A percentile compares a stretch with the other conserved stretches of the same genome.
Evolutionary conservation across 768 basidiomycete genomes (phyloP).

Genomic region (Tulasnella sp.): DNA sequence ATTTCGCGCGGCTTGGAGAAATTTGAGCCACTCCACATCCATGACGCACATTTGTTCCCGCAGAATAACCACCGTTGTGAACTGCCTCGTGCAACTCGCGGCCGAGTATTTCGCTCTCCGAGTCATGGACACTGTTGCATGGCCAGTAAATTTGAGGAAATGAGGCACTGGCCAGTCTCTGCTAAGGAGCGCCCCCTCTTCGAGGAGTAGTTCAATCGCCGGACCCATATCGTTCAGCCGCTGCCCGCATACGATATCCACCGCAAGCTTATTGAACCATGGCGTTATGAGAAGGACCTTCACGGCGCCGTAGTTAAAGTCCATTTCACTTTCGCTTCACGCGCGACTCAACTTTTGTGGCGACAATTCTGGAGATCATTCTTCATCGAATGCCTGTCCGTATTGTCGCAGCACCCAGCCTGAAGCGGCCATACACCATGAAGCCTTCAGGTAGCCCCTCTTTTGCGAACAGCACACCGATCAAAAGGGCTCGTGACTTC

Average conservation of each 20-base stretch:
- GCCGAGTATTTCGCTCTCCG: slow-evolving; percentile 30
- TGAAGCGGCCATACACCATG: too few relatives aligned
- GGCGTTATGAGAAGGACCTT: too few relatives aligned
- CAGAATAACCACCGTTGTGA: slow-evolving; percentile 39
- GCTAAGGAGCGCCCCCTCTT: background rate
- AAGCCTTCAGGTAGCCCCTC: too few relatives aligned
- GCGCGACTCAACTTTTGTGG: too few relatives aligned
- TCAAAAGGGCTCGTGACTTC: too few relatives aligned
- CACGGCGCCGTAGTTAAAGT: too few relatives aligned
- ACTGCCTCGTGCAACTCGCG: slow-evolving; percentile 34
- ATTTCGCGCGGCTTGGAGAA: slow-evolving; percentile 35
- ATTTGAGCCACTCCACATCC: slow-evolving; percentile 36
- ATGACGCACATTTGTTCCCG: slow-evolving; percentile 39
- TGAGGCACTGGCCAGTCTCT: background rate
- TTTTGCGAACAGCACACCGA: too few relatives aligned
- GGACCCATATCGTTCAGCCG: background rate
- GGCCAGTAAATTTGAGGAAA: background rate
- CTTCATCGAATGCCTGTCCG: too few relatives aligned
- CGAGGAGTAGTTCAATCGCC: background rate
- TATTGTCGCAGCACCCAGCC: too few relatives aligned
- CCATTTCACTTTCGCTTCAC: too few relatives aligned
- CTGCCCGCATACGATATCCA: background rate
- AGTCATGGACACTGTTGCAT: background rate
- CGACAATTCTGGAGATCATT: too few relatives aligned
- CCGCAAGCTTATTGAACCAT: too few relatives aligned